These are phyloP conservation scores for Microcera coccophila DNA, from an alignment of 2,329 filamentous ascomycete species.

Conservation along the genomic window DNA sequence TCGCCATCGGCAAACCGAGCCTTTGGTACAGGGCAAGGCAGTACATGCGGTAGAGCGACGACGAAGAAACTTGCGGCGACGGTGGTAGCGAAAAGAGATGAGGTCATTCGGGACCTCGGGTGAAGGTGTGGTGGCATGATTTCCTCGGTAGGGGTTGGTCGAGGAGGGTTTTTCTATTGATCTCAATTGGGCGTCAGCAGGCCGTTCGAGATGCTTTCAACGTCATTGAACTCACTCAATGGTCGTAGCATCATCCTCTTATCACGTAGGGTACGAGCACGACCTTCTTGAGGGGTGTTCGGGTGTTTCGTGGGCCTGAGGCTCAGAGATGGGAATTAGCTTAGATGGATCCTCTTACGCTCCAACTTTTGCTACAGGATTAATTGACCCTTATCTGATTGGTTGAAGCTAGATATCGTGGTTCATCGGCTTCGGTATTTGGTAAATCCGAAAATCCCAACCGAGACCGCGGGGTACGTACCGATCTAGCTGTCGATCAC, in stretches of 20 bases:
- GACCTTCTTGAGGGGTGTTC: constrained; percentile 27
- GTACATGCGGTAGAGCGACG: constrained; percentile 81
- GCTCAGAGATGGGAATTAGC: constrained; percentile 18
- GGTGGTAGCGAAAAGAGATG: constrained; percentile 91
- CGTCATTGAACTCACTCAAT: constrained; percentile 26
- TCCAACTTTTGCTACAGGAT: constrained; percentile 15
- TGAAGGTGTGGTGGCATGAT: constrained; percentile 85
- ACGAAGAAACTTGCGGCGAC: constrained; percentile 87
- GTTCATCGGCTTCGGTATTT: constrained; percentile 1
- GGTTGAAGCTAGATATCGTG: constrained; percentile 12
- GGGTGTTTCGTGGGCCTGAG: constrained; percentile 18
- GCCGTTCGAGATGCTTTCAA: constrained; percentile 1
- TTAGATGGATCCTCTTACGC: constrained; percentile 17
- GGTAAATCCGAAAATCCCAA: constrained; percentile 7
- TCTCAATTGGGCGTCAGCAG: constrained; percentile 27
- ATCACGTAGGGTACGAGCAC: constrained; percentile 17
- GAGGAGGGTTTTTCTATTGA: constrained; percentile 17
- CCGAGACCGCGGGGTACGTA: constrained; percentile 12
- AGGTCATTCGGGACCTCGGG: constrained; percentile 88
- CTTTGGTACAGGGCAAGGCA: constrained; percentile 85
- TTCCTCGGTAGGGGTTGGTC: constrained; percentile 9
- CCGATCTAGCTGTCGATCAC: constrained; percentile 13
- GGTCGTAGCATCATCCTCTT: constrained; percentile 25
- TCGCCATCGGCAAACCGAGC: constrained; percentile 69
- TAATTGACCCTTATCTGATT: constrained; percentile 17